phyloP scores from a whole-genome alignment of 2,329 filamentous ascomycete genomes.

The Gaeumannomyces sp. region DNA sequence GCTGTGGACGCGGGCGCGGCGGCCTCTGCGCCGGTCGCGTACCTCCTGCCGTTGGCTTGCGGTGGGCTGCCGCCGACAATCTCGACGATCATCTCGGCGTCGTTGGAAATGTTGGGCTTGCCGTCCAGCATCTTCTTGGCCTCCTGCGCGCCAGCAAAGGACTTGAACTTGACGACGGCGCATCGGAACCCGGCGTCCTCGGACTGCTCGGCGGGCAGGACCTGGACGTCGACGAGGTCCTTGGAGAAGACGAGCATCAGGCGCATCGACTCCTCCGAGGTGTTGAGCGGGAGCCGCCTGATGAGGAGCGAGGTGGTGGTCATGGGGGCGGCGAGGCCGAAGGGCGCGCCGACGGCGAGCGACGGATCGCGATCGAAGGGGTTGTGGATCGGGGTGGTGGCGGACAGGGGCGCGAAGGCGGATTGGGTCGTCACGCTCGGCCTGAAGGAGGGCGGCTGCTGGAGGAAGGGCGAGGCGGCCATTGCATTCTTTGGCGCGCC shows the following conservation, averaged over 20 bases:
- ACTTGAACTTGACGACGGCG: slow-evolving; percentile 48
- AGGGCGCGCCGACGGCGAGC: slow-evolving; percentile 34
- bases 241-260: slow-evolving; percentile 55
- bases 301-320: slow-evolving; percentile 41
- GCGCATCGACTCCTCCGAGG: slow-evolving; percentile 46
- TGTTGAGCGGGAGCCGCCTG: slow-evolving; percentile 47
- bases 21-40: slow-evolving; percentile 40
- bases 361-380: slow-evolving; percentile 36
- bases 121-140: slow-evolving; percentile 53
- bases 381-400: slow-evolving; percentile 21
- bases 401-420: slow-evolving; percentile 25
- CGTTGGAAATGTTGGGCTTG: slow-evolving; percentile 43
- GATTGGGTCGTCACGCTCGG: slow-evolving; percentile 26
- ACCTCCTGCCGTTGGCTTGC: slow-evolving; percentile 31
- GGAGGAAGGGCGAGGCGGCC: slow-evolving; percentile 38
- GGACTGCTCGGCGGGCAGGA: slow-evolving; percentile 43
- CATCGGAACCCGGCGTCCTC: slow-evolving; percentile 44
- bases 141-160: slow-evolving; percentile 45
- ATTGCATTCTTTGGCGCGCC: slow-evolving; percentile 31
- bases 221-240: slow-evolving; percentile 44
- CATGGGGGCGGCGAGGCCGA: slow-evolving; percentile 26
- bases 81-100: slow-evolving; percentile 51
- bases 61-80: slow-evolving; percentile 40
- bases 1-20: slow-evolving; percentile 30
- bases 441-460: slow-evolving; percentile 34